Base-by-base conservation (phyloP, 1,139 yeast genomes). In the Geotrichum carabidarum region DNA sequence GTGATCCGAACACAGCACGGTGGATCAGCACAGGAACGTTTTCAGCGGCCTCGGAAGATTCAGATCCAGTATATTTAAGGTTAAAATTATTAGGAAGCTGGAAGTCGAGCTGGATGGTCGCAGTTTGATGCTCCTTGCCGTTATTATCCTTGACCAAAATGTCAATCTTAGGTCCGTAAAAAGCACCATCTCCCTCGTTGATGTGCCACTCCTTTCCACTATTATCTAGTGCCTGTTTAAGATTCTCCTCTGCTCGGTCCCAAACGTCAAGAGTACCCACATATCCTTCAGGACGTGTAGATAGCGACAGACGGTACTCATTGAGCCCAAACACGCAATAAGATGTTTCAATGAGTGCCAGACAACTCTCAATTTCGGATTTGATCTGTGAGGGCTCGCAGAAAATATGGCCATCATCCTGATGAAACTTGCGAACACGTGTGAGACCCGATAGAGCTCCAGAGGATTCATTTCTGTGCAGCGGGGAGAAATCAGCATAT, bases 361-460 rank as follows among this genome's bases (percentile, higher is more conserved):
- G 77, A 45, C 94, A 86, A 58, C 83, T 81, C 32, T 77, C 69
- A 57, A 93, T 89, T 69, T 94, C 99, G 47, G 75, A 71, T 65
- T 84, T 83, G 54, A 94, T 86, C 71, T 94, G 99, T 30, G 79
- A 83, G 54, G 82, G 77, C 18, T 86, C 82, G 70, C 99, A 94
- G 73, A 94, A 94, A 46, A 94, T 93, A 67, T 94, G 99, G 9
- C 97, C 99, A 69, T 94, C 99, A 68, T 94, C 99, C 72, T 94
- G 99, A 69, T 94, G 99, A 76, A 94, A 94, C 62, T 97, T 81
- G 60, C 99, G 80, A 8, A 94, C 97, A 63, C 99, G 80, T 0
- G 99, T 93, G 57, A 94, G 74, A 1, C 99, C 99, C 1, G 95
- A 81, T 48, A 94, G 77, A 1, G 99, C 96, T 34, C 99, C 99